Conservation (phyloP, 805 yeast genomes). For the Saccharomycopsis microspora region DNA sequence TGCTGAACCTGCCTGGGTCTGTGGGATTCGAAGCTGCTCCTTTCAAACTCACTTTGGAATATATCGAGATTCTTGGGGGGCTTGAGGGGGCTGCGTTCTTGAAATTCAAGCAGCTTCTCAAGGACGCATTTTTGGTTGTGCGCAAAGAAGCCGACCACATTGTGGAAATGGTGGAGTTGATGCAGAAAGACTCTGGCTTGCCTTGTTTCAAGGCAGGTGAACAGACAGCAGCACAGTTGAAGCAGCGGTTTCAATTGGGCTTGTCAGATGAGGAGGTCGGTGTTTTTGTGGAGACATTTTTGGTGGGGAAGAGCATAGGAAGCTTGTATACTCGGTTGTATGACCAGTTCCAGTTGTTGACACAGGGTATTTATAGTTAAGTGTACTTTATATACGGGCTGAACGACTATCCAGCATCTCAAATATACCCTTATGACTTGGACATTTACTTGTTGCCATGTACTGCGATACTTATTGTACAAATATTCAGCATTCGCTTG, state of each 20-base stretch:
- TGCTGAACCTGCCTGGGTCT: slow-evolving; percentile 93
- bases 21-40: slow-evolving; percentile 98
- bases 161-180: slow-evolving; percentile 76
- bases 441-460: too few species aligned
- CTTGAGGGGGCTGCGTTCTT: slow-evolving; percentile 46
- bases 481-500: too few species aligned
- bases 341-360: slow-evolving; percentile 88
- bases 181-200: slow-evolving; percentile 82
- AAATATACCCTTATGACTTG: too few species aligned
- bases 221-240: slow-evolving; percentile 65
- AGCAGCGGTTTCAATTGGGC: slow-evolving; percentile 74
- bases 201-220: slow-evolving; percentile 91
- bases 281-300: slow-evolving; percentile 60
- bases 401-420: too few species aligned
- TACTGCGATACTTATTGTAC: too few species aligned
- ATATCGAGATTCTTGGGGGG: slow-evolving; percentile 83
- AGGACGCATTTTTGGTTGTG: slow-evolving; percentile 62
- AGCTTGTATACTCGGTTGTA: slow-evolving; percentile 85
- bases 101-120: slow-evolving; percentile 51
- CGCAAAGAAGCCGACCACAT: slow-evolving; percentile 66
- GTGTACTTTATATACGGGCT: too few species aligned
- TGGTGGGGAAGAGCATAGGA: slow-evolving; percentile 75
- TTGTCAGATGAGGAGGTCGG: slow-evolving; percentile 64
- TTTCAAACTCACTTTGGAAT: slow-evolving; percentile 83
- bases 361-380: slow-evolving; percentile 85